phyloP scores from a whole-genome alignment of 2,329 filamentous ascomycete species.

The Ciborinia camelliae region DNA sequence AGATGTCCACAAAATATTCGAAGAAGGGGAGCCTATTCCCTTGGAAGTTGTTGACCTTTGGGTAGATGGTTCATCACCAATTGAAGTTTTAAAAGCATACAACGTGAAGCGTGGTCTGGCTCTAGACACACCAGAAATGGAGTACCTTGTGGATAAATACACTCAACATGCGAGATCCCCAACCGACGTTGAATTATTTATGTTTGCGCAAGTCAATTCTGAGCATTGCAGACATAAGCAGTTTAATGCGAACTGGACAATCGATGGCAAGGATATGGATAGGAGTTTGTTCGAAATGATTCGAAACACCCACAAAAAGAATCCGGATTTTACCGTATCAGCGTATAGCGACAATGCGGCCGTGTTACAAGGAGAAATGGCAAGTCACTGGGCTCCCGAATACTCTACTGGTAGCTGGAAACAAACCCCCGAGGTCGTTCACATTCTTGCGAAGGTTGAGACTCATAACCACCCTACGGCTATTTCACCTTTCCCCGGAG shows the following conservation, averaged over 20 bases:
- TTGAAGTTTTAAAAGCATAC: constrained; percentile 73
- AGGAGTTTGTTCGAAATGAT: constrained; percentile 94
- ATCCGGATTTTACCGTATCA: constrained; percentile 80
- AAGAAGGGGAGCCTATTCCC: constrained; percentile 57
- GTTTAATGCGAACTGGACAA: constrained; percentile 95
- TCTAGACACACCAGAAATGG: constrained; percentile 83
- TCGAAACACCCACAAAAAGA: constrained; percentile 83
- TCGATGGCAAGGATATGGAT: constrained; percentile 77
- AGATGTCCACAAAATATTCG: constrained; percentile 73
- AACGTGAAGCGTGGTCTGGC: constrained; percentile 83
- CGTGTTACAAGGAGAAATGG: constrained; percentile 72
- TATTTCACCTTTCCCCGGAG: constrained; percentile 88
- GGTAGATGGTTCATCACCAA: constrained; percentile 59
- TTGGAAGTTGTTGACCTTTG: constrained; percentile 76
- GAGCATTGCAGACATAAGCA: constrained; percentile 82
- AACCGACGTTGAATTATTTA: constrained; percentile 88
- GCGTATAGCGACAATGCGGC: constrained; percentile 98
- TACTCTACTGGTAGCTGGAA: constrained; percentile 84
- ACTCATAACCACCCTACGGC: constrained; percentile 98
- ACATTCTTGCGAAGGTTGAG: constrained; percentile 91
- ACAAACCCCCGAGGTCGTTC: constrained; percentile 78
- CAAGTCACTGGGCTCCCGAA: constrained; percentile 83
- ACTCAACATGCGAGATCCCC: constrained; percentile 61
- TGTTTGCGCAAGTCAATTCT: constrained; percentile 99
- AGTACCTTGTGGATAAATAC: constrained; percentile 88